Conservation (phyloP, 1,284 basidiomycete genomes). For the Bondarzewia mesenterica region DNA sequence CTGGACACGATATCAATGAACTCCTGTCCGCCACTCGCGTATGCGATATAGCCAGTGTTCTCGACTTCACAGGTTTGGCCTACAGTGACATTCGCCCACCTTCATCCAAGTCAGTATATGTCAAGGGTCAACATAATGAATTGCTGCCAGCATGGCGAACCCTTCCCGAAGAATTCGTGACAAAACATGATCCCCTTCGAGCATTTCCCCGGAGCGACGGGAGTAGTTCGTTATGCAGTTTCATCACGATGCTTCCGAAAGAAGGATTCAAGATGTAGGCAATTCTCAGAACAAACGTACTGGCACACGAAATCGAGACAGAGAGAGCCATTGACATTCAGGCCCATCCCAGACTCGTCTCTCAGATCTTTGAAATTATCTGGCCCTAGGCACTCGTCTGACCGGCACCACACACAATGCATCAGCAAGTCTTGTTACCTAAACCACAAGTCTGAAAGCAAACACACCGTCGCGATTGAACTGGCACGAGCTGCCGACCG, state of each 20-base stretch:
- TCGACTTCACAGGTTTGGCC: constrained; percentile 63
- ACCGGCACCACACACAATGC: neutral
- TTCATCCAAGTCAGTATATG: constrained; percentile 27
- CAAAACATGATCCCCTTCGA: too few species aligned
- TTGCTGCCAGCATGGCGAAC: neutral
- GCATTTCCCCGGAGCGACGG: too few species aligned
- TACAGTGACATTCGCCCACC: constrained; percentile 68
- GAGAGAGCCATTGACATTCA: constrained; percentile 75
- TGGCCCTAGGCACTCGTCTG: constrained; percentile 72
- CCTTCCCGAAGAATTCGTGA: too few species aligned
- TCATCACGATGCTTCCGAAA: too few species aligned
- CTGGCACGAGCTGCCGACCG: constrained; percentile 68
- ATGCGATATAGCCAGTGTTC: constrained; percentile 73
- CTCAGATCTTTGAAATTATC: constrained; percentile 56
- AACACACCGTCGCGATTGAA: constrained; percentile 76
- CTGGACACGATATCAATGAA: constrained; percentile 75
- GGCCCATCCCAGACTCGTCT: constrained; percentile 46
- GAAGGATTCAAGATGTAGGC: neutral
- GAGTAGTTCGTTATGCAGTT: too few species aligned
- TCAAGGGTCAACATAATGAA: neutral
- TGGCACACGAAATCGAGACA: constrained; percentile 78
- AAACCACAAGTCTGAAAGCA: neutral
- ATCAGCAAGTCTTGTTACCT: neutral
- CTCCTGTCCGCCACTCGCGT: constrained; percentile 39
- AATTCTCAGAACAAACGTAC: constrained; percentile 34